phyloP scores from a whole-genome alignment of 1,284 basidiomycete genomes.

The Cystobasidium pallidum region DNA sequence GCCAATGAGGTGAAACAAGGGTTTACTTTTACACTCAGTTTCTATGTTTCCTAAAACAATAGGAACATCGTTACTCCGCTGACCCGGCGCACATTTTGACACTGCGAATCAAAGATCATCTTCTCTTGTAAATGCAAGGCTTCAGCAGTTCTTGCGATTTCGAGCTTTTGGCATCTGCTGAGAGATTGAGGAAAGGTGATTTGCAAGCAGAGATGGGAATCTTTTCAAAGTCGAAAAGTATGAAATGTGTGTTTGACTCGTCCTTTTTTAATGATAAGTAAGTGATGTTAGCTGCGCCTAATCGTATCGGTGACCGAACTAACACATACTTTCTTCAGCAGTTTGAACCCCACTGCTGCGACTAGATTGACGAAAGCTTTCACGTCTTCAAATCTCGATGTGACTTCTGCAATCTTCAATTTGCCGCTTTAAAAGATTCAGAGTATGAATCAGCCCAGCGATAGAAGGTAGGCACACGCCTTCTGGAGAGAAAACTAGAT shows the following conservation, averaged over 20 bases:
- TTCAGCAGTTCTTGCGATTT: slow-evolving; percentile 72
- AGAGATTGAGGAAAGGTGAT: slow-evolving; percentile 63
- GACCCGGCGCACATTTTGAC: no score
- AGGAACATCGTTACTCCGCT: no score
- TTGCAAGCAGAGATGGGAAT: slow-evolving; percentile 59
- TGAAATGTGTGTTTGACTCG: slow-evolving; percentile 82
- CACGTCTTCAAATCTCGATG: slow-evolving; percentile 76
- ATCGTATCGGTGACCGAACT: no score
- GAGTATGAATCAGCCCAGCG: slow-evolving; percentile 2
- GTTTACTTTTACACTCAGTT: no score
- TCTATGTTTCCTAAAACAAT: no score
- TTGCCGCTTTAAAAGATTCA: slow-evolving; percentile 66
- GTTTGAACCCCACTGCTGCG: slow-evolving; percentile 74
- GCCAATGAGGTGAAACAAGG: neutral
- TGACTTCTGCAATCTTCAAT: slow-evolving; percentile 93
- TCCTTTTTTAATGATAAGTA: slow-evolving; percentile 59
- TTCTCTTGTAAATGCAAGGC: slow-evolving; percentile 90
- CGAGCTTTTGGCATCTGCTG: slow-evolving; percentile 64
- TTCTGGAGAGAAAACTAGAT: no score
- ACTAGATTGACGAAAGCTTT: slow-evolving; percentile 77
- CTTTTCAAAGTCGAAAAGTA: slow-evolving; percentile 81
- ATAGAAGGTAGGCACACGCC: no score
- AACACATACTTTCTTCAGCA: slow-evolving; percentile 70
- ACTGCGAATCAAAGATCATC: no score
- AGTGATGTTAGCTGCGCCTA: neutral